Evolutionary conservation across 2,329 filamentous ascomycete genomes (phyloP).

Genomic region (Alternaria incomplexa): DNA sequence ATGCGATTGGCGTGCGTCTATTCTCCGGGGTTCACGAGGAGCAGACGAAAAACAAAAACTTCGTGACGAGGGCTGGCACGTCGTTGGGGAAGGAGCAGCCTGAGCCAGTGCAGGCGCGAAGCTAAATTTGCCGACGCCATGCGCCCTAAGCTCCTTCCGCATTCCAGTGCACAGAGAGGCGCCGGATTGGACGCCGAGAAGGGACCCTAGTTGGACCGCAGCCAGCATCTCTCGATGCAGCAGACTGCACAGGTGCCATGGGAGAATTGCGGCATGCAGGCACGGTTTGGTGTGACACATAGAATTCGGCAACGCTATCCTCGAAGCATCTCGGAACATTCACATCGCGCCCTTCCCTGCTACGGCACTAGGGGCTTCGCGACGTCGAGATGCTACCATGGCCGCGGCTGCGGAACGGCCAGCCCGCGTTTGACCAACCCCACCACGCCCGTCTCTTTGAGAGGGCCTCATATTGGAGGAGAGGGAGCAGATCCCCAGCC

Average conservation of each 20-base stretch:
- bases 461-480: constrained; percentile 26
- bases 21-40: background rate
- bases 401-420: constrained; percentile 52
- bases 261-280: constrained; percentile 18
- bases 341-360: constrained; percentile 27
- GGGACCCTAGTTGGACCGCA: background rate
- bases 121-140: constrained; percentile 37
- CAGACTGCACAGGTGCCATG: constrained; percentile 27
- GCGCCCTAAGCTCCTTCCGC: constrained; percentile 20
- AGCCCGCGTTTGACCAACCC: constrained; percentile 49
- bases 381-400: constrained; percentile 51
- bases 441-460: constrained; percentile 34
- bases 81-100: constrained; percentile 15
- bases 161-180: constrained; percentile 24
- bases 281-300: constrained; percentile 39
- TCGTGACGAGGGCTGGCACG: background rate
- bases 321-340: constrained; percentile 31
- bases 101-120: constrained; percentile 28
- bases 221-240: constrained; percentile 17
- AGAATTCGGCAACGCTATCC: constrained; percentile 24
- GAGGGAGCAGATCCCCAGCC: constrained; percentile 35
- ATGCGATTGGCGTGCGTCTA: constrained; percentile 4
- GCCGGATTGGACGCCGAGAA: constrained; percentile 23
- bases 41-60: constrained; percentile 4
- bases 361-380: constrained; percentile 43